Base-by-base conservation (phyloP, 2,329 filamentous ascomycete species). In the Xylariaceae sp. region DNA sequence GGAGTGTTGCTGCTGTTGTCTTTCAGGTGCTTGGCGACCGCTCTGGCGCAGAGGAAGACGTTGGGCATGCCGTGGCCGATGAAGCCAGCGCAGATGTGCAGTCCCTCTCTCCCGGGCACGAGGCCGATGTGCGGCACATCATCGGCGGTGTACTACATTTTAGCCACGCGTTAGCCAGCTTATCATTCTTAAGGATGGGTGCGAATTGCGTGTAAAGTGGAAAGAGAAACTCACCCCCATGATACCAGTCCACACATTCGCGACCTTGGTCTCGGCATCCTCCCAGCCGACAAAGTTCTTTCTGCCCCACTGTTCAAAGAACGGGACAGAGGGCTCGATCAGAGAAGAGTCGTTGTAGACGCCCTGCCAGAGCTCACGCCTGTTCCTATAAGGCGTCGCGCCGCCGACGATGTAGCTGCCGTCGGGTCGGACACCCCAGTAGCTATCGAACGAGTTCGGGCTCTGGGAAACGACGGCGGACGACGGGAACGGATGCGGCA, bases 301-400 rank as follows among this genome's bases (percentile, higher is more conserved):
- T 43, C 69, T 66, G 65, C 74, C 74, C 38, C 70, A 71, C 0
- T 59, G 59, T 15, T 68, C 59, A 44, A 72, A 76, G 50, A 74
- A 68, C 16, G 54, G 34, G 23, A 58, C 57, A 0, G 66, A 66
- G 0, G 55, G 44, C 3, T 63, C 59, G n/a, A 77, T 68, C 3
- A 69, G 48, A 4, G 54, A 57, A 4, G 60, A 56, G 48, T 76
- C 73, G 34, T 73, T 65, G 4, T 58, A 59, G 28, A 65, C 69
- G 13, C 64, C 56, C 43, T 67, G 68, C 70, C 72, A 76, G 18
- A 61, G 48, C 5, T 57, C 40, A 6, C 28, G 47, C 9, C 67
- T 44, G 12, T 53, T 27, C 31, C 51, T 50, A 50, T 62, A 71
- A 1, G 47, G 50, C 35, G 47, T 48, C 9, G 51, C 57, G 8